Percentiles rank a stretch among this genome's conserved stretches.
Conservation (phyloP, 169 alveolate genomes). For the Besnoitia besnoiti region DNA sequence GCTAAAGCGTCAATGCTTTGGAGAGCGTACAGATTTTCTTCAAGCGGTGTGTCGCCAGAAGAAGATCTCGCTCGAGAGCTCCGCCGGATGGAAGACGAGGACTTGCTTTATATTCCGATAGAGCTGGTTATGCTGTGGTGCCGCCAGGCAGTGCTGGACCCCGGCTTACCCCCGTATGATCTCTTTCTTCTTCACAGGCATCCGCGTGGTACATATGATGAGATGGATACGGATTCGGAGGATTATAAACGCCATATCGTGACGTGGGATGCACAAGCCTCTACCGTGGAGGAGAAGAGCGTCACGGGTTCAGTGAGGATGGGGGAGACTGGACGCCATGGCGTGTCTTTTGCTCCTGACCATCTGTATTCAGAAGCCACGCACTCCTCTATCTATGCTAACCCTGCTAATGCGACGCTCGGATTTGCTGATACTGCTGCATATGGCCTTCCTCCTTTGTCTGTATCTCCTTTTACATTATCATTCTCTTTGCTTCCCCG, state of each 20-base stretch:
- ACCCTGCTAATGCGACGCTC: background rate
- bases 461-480: slow-evolving; percentile 11
- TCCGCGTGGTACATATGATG: background rate
- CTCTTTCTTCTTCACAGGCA: slow-evolving; percentile 37
- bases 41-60: background rate
- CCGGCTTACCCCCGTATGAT: slow-evolving; percentile 23
- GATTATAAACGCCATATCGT: background rate
- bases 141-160: slow-evolving; percentile 41
- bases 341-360: background rate
- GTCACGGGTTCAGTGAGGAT: background rate
- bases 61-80: background rate
- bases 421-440: background rate
- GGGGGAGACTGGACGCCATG: background rate
- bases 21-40: background rate
- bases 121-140: slow-evolving; percentile 43
- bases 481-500: background rate
- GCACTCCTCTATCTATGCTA: background rate
- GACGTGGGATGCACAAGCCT: background rate
- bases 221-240: background rate
- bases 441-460: slow-evolving; percentile 10
- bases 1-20: background rate
- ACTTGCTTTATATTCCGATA: background rate
- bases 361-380: background rate
- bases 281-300: background rate
- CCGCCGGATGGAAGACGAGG: slow-evolving; percentile 23